Evolutionary conservation across 176 grass and related monocot species (phyloP).

Genomic region (Themeda triandra): DNA sequence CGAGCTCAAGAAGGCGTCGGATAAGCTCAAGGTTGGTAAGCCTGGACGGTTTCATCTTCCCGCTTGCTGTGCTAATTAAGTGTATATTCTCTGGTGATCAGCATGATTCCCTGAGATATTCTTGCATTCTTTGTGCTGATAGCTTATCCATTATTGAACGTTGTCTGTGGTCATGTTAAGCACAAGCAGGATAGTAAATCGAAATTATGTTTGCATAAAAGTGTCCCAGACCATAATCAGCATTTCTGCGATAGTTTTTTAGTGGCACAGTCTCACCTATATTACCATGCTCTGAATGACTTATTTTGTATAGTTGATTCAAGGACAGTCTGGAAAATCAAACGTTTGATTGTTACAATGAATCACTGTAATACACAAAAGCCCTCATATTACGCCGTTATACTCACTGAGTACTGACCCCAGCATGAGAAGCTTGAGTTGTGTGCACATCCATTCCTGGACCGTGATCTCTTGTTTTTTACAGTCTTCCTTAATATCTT

Average conservation of each 20-base stretch:
- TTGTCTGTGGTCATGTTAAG: neutral
- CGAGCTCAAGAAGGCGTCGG: constrained; percentile 94
- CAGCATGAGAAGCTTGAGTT: neutral
- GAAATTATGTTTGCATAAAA: neutral
- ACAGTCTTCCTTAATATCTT: neutral
- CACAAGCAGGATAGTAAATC: neutral
- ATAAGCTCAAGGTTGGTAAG: constrained; percentile 71
- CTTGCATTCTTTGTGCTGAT: neutral
- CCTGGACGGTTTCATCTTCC: neutral
- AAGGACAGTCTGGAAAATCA: neutral
- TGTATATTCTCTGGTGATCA: neutral
- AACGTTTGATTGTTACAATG: neutral
- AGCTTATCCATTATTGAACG: neutral
- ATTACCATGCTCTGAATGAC: neutral
- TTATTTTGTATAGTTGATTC: neutral
- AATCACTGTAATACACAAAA: neutral
- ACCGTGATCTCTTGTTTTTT: neutral
- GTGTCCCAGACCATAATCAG: neutral
- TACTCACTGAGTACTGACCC: neutral
- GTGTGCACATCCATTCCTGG: neutral
- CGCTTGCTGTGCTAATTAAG: neutral
- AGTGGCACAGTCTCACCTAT: neutral
- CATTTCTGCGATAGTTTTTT: neutral
- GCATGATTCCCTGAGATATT: neutral
- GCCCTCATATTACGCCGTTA: neutral